Percentiles rank a stretch among this genome's conserved stretches.
These are phyloP conservation scores for Tricholoma hemisulphureum DNA, from an alignment of 768 basidiomycete species.

Conservation along the genomic window DNA sequence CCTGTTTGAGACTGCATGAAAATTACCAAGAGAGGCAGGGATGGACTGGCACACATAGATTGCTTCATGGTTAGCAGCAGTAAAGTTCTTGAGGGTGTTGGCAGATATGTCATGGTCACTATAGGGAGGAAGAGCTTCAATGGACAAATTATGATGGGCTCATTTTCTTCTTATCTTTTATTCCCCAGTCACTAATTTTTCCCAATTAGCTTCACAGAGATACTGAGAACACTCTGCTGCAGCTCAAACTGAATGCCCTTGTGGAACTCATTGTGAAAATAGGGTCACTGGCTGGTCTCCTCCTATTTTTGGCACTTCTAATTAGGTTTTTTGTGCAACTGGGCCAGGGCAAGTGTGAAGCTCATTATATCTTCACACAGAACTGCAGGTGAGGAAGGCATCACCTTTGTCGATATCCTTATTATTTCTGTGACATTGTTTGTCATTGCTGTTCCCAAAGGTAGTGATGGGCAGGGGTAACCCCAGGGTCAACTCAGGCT, in stretches of 20 bases:
- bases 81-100: slow-evolving; percentile 94
- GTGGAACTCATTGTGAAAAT: slow-evolving; percentile 95
- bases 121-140: slow-evolving; percentile 94
- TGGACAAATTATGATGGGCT: slow-evolving; percentile 97
- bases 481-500: no score
- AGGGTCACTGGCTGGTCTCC: slow-evolving; percentile 76
- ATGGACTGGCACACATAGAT: slow-evolving; percentile 62
- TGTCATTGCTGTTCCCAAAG: slow-evolving; percentile 49
- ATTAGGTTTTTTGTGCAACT: slow-evolving; percentile 95
- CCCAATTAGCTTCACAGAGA: slow-evolving; percentile 75
- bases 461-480: no score
- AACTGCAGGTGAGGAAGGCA: slow-evolving; percentile 78
- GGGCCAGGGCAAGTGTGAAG: slow-evolving; percentile 44
- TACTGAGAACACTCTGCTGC: slow-evolving; percentile 86
- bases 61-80: slow-evolving; percentile 91
- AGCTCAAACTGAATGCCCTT: slow-evolving; percentile 89
- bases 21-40: slow-evolving; percentile 35
- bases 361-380: slow-evolving; percentile 30
- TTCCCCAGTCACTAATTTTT: slow-evolving; percentile 6
- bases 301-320: slow-evolving; percentile 82
- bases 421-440: slow-evolving; percentile 89
- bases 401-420: slow-evolving; percentile 87
- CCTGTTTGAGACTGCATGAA: slow-evolving; percentile 69
- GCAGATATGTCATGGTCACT: slow-evolving; percentile 87
- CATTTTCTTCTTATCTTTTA: slow-evolving; percentile 24